phyloP scores from a whole-genome alignment of 306 rosid genomes.

The Lathyrus oleraceus region DNA sequence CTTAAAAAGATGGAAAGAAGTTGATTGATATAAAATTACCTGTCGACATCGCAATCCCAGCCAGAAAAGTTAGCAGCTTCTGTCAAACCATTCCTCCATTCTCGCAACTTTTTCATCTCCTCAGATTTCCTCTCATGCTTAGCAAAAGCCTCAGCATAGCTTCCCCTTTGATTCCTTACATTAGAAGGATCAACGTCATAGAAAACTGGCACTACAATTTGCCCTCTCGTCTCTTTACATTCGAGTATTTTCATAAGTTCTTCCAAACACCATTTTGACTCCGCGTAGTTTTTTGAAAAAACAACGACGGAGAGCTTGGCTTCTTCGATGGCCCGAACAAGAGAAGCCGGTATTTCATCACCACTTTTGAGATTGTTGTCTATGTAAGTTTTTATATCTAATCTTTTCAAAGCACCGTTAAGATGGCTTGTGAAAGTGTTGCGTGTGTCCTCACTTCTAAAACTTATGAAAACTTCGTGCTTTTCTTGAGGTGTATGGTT shows the following conservation, averaged over 20 bases:
- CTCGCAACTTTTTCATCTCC: not conserved
- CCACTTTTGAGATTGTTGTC: conserved; percentile 42
- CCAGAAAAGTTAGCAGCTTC: conserved; percentile 40
- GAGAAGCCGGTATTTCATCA: conserved; percentile 34
- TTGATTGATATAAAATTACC: conserved; percentile 29
- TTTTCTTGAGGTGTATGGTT: conserved; percentile 4
- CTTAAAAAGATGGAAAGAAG: not conserved
- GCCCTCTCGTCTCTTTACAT: conserved; percentile 13
- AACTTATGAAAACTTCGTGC: conserved; percentile 43
- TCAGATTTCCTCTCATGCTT: conserved; percentile 1
- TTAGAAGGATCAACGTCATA: conserved; percentile 40
- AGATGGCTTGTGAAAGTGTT: conserved; percentile 46
- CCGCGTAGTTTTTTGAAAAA: conserved; percentile 39
- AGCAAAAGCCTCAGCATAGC: conserved; percentile 38
- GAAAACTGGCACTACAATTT: conserved; percentile 40
- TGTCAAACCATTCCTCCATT: conserved; percentile 34
- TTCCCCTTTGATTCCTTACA: conserved; percentile 39
- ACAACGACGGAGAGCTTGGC: conserved; percentile 37
- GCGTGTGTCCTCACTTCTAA: conserved; percentile 41
- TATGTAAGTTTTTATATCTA: conserved; percentile 32
- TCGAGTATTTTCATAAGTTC: conserved; percentile 42
- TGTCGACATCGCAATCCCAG: conserved; percentile 33
- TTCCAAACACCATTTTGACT: conserved; percentile 38
- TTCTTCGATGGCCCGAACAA: conserved; percentile 38
- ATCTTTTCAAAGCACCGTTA: conserved; percentile 35